Base-by-base conservation (phyloP, 345 rosid species). In the Tarenaya hassleriana region DNA sequence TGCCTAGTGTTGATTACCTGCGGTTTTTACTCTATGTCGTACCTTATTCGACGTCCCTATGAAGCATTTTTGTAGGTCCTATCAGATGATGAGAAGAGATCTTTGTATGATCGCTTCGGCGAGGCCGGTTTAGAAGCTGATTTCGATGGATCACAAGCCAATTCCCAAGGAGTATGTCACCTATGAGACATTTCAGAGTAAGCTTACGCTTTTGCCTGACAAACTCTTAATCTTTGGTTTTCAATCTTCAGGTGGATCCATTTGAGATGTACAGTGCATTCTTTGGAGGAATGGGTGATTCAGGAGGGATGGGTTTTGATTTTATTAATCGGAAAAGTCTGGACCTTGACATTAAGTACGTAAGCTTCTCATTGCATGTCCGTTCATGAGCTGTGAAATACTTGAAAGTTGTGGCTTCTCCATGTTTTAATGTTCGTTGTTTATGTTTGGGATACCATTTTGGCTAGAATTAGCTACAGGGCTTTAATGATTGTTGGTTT, bases 1-100 rank as follows among this genome's bases (percentile, higher is more conserved):
- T 20, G 19, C 31, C 40, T 44, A 10, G 51, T 45, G 17, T 16
- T 62, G 12, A 4, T 56, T 33, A 32, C 17, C 41, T 39, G 29
- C 18, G 0, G 11, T 24, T 12, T 16, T 40, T 0, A 7, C 18
- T 50, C 16, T 8, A 29, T 34, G 55, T 12, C 60, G 35, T 51
- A 19, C 19, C 67, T 52, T 56, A 43, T 55, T 56, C 31, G 21
- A 57, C 40, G 17, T 57, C 63, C 73, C 64, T 52, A 79, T 63
- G 66, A 73, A 71, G 74, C 62, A 61, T 61, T 56, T 46, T 2
- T 82, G 69, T 77, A 86, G 96, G 96, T 90, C 40, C 75, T 90
- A 64, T 90, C 98, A 64, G 98, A 90, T 72, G 84, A 84, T 31
- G 89, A 84, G 82, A 86, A 90, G 73, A 78, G 92, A 71, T 80